phyloP scores from a whole-genome alignment of 495 filamentous ascomycete genomes.

The Choiromyces venosus region DNA sequence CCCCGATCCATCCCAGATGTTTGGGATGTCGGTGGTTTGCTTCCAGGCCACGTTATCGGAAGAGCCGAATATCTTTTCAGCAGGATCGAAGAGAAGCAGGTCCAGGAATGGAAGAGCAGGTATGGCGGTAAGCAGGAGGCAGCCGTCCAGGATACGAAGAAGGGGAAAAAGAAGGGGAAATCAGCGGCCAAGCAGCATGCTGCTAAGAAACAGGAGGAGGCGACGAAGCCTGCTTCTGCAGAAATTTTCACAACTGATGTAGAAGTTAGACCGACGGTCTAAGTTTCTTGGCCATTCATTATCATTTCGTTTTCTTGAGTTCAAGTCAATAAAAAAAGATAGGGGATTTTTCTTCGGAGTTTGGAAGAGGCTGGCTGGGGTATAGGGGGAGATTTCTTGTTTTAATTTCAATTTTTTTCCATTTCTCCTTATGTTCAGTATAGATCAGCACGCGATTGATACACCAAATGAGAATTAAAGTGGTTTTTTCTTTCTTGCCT shows the following conservation, averaged over 20 bases:
- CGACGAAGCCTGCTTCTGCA: background rate
- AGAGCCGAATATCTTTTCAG: constrained; percentile 77
- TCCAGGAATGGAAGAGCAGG: constrained; percentile 69
- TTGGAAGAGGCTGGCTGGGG: background rate
- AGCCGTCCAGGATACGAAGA: constrained; percentile 55
- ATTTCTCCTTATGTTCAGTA: background rate
- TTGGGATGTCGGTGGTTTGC: constrained; percentile 58
- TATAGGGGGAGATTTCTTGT: background rate
- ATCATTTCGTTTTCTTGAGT: background rate
- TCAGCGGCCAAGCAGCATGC: constrained; percentile 45
- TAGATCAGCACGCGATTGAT: background rate
- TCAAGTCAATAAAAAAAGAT: background rate
- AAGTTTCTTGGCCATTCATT: background rate
- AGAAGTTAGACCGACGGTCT: constrained; percentile 16
- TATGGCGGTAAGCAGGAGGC: constrained; percentile 66
- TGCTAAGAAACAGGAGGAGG: constrained; percentile 17
- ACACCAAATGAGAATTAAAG: background rate
- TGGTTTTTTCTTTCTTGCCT: background rate
- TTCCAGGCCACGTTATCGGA: constrained; percentile 72
- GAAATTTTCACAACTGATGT: background rate
- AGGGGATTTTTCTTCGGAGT: background rate
- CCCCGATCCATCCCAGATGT: constrained; percentile 64
- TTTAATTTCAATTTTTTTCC: background rate
- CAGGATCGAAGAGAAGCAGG: constrained; percentile 75
- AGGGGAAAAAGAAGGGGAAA: constrained; percentile 51